Evolutionary conservation across 306 rosid genomes (phyloP).

Genomic region (Sophora flavescens): DNA sequence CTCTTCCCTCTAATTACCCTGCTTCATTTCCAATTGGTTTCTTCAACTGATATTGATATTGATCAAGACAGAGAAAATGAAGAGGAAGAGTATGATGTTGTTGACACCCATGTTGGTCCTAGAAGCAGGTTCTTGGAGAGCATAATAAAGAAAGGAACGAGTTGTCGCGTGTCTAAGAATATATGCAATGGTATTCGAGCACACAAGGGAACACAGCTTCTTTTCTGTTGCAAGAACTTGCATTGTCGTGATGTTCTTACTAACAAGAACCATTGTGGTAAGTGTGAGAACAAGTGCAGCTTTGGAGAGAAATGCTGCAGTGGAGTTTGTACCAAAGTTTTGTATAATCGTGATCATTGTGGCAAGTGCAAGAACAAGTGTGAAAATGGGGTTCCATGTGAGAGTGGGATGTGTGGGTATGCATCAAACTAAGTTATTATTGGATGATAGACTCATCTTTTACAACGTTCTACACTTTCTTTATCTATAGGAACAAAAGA

Average conservation of each 20-base stretch:
- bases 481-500: no score
- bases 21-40: slow-evolving; percentile 24
- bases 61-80: slow-evolving; percentile 39
- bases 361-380: slow-evolving; percentile 73
- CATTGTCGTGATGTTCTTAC: slow-evolving; percentile 70
- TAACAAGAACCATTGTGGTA: slow-evolving; percentile 66
- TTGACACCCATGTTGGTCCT: slow-evolving; percentile 53
- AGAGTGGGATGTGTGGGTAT: slow-evolving; percentile 66
- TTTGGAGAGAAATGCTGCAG: slow-evolving; percentile 60
- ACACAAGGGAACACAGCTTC: slow-evolving; percentile 62
- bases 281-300: slow-evolving; percentile 67
- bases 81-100: slow-evolving; percentile 48
- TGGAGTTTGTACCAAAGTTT: slow-evolving; percentile 56
- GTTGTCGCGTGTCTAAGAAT: slow-evolving; percentile 44
- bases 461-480: no score
- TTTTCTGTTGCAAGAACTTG: slow-evolving; percentile 69
- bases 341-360: slow-evolving; percentile 52
- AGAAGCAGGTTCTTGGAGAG: slow-evolving; percentile 61
- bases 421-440: slow-evolving; percentile 42
- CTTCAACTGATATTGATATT: slow-evolving; percentile 30
- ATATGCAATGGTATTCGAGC: slow-evolving; percentile 68
- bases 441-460: neutral
- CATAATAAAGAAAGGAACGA: slow-evolving; percentile 58
- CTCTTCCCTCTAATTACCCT: slow-evolving; percentile 36
- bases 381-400: slow-evolving; percentile 54